Evolutionary conservation across 2,329 filamentous ascomycete genomes (phyloP).

Genomic region (Leptographium flavum): DNA sequence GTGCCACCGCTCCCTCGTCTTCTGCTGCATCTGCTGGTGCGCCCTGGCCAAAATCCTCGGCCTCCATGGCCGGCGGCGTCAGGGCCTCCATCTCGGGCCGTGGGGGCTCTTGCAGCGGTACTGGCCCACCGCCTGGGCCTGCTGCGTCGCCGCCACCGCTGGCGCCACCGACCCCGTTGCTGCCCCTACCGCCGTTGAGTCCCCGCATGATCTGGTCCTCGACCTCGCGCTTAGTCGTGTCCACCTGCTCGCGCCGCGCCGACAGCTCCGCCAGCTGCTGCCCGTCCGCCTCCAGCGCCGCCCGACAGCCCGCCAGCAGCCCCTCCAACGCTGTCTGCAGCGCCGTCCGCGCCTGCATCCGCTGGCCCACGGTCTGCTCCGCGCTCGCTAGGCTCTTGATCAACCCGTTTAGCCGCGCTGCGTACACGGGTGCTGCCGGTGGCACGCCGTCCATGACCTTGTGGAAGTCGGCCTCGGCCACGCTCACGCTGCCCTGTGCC

Average conservation of each 20-base stretch:
- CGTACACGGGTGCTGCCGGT: conserved; percentile 79
- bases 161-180: conserved; percentile 36
- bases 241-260: conserved; percentile 56
- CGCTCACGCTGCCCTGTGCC: conserved; percentile 50
- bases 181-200: no score
- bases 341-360: conserved; percentile 68
- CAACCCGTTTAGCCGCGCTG: conserved; percentile 77
- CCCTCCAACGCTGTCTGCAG: conserved; percentile 73
- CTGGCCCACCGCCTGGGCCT: conserved; percentile 27
- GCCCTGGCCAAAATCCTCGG: neutral
- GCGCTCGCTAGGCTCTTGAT: conserved; percentile 79
- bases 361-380: conserved; percentile 77
- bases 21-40: neutral
- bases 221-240: conserved; percentile 73
- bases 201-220: conserved; percentile 85
- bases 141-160: conserved; percentile 22
- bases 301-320: conserved; percentile 59
- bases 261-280: conserved; percentile 47
- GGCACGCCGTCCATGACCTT: conserved; percentile 44
- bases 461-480: conserved; percentile 68
- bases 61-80: conserved; percentile 8
- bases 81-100: conserved; percentile 64
- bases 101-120: conserved; percentile 41
- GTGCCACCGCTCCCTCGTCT: neutral
- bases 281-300: conserved; percentile 57